These are phyloP conservation scores for Candida tammaniensis DNA, from an alignment of 805 yeast species.

Conservation along the genomic window DNA sequence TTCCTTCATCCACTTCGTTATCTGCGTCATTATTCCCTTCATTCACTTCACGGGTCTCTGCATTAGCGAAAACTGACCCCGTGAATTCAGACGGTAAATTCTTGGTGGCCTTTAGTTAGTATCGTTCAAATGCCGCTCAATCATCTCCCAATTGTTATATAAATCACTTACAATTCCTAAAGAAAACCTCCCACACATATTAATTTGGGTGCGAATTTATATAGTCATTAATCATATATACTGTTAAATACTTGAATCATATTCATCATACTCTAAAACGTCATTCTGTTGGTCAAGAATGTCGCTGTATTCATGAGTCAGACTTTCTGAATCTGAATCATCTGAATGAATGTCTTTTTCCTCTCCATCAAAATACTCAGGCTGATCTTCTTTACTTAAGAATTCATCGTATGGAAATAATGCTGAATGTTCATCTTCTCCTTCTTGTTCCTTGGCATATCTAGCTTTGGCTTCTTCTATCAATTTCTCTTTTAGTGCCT, in stretches of 20 bases:
- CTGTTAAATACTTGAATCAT: background rate
- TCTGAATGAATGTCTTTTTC: slow-evolving; percentile 28
- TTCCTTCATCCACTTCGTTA: background rate
- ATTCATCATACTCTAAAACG: slow-evolving; percentile 1
- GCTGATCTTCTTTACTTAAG: slow-evolving; percentile 35
- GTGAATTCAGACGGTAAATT: slow-evolving; percentile 29
- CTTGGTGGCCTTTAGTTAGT: slow-evolving; percentile 18
- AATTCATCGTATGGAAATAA: slow-evolving; percentile 28
- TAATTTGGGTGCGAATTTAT: too few relatives aligned
- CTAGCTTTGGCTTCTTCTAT: slow-evolving; percentile 3
- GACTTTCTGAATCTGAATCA: slow-evolving; percentile 31
- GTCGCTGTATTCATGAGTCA: slow-evolving; percentile 37
- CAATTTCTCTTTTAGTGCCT: slow-evolving; percentile 8
- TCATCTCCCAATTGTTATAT: background rate
- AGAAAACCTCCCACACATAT: slow-evolving; percentile 65
- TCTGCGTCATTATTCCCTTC: slow-evolving; percentile 4
- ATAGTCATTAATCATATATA: too few relatives aligned
- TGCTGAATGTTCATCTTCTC: slow-evolving; percentile 4
- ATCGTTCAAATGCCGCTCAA: too few relatives aligned
- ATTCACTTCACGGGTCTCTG: slow-evolving; percentile 5
- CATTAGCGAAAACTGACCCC: slow-evolving; percentile 17
- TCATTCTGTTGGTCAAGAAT: slow-evolving; percentile 18
- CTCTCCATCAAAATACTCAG: slow-evolving; percentile 36
- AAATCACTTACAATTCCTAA: slow-evolving; percentile 32
- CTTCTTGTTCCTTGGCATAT: slow-evolving; percentile 1